phyloP scores from a whole-genome alignment of 1,284 basidiomycete genomes.

The Takashimella tepidaria region DNA sequence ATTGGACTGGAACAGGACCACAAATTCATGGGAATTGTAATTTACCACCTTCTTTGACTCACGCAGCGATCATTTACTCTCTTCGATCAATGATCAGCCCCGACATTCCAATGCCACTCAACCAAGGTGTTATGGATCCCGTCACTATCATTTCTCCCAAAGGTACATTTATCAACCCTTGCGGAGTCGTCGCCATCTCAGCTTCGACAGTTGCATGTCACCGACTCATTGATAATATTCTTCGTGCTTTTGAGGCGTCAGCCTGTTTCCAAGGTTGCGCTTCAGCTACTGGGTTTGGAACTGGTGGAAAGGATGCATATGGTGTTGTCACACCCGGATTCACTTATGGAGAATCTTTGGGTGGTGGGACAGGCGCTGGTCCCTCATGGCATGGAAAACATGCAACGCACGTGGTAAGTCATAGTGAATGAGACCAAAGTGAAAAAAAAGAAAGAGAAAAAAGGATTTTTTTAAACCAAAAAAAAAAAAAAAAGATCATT shows the following conservation, averaged over 20 bases:
- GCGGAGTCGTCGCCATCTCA: constrained; percentile 80
- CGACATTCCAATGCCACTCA: constrained; percentile 74
- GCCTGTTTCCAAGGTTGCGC: constrained; percentile 78
- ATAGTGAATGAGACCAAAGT: too few species aligned
- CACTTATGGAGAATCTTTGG: constrained; percentile 50
- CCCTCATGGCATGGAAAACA: constrained; percentile 85
- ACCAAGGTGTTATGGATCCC: constrained; percentile 76
- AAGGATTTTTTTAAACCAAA: too few species aligned
- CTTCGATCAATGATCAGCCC: constrained; percentile 31
- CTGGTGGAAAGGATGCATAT: background rate
- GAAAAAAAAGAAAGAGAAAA: too few species aligned
- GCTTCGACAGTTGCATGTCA: constrained; percentile 78
- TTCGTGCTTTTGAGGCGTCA: constrained; percentile 86
- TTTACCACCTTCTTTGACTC: constrained; percentile 78
- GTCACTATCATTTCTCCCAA: constrained; percentile 69
- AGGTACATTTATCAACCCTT: constrained; percentile 74
- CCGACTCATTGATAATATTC: constrained; percentile 87
- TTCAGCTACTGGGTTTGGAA: constrained; percentile 50
- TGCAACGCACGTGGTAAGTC: constrained; percentile 33
- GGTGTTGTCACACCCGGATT: constrained; percentile 1
- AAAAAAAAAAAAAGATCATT: too few species aligned
- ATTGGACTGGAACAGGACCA: constrained; percentile 81
- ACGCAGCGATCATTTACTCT: constrained; percentile 88
- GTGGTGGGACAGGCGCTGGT: constrained; percentile 88
- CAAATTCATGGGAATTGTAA: constrained; percentile 89